Evolutionary conservation across 1,139 yeast genomes (phyloP), one percentile per base, ranked within the genome.

Genomic region (Arxiozyma heterogenica): DNA sequence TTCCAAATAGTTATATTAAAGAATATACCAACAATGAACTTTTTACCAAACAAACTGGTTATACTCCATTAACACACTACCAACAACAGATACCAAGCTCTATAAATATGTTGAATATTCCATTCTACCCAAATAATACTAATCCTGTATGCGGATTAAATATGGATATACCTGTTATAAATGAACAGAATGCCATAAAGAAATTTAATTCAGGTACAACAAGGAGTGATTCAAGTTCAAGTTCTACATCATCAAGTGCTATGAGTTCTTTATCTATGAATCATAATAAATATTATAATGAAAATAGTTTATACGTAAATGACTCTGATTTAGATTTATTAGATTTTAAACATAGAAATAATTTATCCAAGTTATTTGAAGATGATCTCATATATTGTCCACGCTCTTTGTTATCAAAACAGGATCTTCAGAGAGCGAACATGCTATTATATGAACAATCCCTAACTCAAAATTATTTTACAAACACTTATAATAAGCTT

Each of bases 311-410:
- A 5, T 45, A 7, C 22, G 27, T n/a, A 12, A 46, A 34, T 38
- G 49, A 46, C 11, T 46, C 43, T 34, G 49, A 34, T 8, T 21
- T 42, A 22, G 49, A 46, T 4, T 22, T 41, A 41, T 50, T 42
- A 20, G 53, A 48, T 44, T 27, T 61, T 43, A 59, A 55, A 43
- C 47, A 51, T 48, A 61, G 60, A 52, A 60, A 60, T 46, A 58
- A 58, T 49, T 53, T 57, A 44, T 55, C 59, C 51, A 63, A 61
- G 53, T 57, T 63, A 22, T 62, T 62, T 54, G 65, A 63, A 45
- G 71, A 63, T 63, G 59, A 68, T 62, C 30, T 66, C 52, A 50
- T 67, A 47, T 61, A 59, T 62, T 56, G 68, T 60, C 65, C 67
- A 52, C 54, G 67, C 54, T 45, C 59, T 39, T 55, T 62, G 54